Percentiles rank a stretch among this genome's conserved stretches.
These are phyloP conservation scores for Pisolithus tinctorius DNA, from an alignment of 768 basidiomycete genomes.

Conservation along the genomic window DNA sequence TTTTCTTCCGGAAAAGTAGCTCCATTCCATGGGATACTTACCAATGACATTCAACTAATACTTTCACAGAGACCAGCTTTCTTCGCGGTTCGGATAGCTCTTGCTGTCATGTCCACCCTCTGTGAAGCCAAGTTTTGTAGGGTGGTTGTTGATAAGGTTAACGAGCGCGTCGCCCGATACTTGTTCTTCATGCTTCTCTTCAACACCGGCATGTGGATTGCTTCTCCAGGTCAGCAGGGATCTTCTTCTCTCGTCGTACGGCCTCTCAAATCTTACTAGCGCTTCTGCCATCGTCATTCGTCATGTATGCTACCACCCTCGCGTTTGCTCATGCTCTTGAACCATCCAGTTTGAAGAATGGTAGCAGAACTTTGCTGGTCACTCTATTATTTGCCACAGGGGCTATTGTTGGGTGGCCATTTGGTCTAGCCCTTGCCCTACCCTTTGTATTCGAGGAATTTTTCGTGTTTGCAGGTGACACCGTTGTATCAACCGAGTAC, in stretches of 20 bases:
- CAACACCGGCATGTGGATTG: slow-evolving; percentile 94
- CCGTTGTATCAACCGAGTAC: slow-evolving; percentile 39
- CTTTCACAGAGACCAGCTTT: slow-evolving; percentile 69
- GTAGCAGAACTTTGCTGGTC: slow-evolving; percentile 53
- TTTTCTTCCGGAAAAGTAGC: slow-evolving; percentile 69
- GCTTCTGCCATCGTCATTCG: slow-evolving; percentile 91
- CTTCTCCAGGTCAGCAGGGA: slow-evolving; percentile 59
- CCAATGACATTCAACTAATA: slow-evolving; percentile 4
- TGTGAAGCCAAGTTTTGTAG: slow-evolving; percentile 83
- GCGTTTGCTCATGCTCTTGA: slow-evolving; percentile 67
- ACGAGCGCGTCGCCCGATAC: slow-evolving; percentile 90
- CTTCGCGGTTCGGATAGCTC: slow-evolving; percentile 78
- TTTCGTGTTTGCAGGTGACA: slow-evolving; percentile 68
- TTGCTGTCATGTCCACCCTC: slow-evolving; percentile 66
- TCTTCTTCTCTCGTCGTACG: neutral
- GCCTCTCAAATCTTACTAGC: slow-evolving; percentile 39
- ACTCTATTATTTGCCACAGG: slow-evolving; percentile 73
- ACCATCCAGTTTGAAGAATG: slow-evolving; percentile 47
- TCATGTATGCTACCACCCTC: slow-evolving; percentile 82
- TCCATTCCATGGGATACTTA: slow-evolving; percentile 8
- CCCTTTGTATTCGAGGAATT: slow-evolving; percentile 92
- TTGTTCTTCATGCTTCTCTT: slow-evolving; percentile 78
- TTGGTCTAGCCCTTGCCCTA: slow-evolving; percentile 77
- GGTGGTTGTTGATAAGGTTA: slow-evolving; percentile 72
- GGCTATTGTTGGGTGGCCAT: slow-evolving; percentile 94